A percentile compares a stretch with the other conserved stretches of the same genome.
Evolutionary conservation across 2,329 filamentous ascomycete species (phyloP).

Genomic region (Venturia nashicola): DNA sequence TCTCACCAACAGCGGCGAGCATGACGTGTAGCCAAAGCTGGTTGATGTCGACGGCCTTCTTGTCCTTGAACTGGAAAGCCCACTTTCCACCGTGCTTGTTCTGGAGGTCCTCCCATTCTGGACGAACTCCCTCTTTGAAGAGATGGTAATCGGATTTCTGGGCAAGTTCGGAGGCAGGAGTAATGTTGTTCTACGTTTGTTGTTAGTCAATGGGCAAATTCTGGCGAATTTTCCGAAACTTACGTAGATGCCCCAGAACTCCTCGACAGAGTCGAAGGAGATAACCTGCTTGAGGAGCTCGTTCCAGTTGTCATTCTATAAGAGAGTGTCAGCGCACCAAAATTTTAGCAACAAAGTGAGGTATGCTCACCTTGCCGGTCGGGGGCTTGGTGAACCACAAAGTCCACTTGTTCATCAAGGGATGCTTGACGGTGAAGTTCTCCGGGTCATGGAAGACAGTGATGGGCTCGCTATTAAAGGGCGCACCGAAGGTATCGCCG

Average conservation of each 20-base stretch:
- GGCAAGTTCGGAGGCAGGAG: slow-evolving; percentile 84
- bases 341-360: background rate
- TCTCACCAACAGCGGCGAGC: slow-evolving; percentile 93
- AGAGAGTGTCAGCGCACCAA: background rate
- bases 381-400: slow-evolving; percentile 99
- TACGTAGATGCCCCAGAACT: slow-evolving; percentile 99
- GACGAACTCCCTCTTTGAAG: slow-evolving; percentile 93
- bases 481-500: slow-evolving; percentile 30
- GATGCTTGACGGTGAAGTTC: slow-evolving; percentile 99
- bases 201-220: slow-evolving; percentile 12
- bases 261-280: slow-evolving; percentile 95
- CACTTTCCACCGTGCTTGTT: slow-evolving; percentile 99
- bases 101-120: slow-evolving; percentile 96
- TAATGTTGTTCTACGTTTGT: slow-evolving; percentile 79
- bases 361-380: slow-evolving; percentile 65
- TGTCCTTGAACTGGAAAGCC: slow-evolving; percentile 97
- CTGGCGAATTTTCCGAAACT: slow-evolving; percentile 23
- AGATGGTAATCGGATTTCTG: slow-evolving; percentile 99
- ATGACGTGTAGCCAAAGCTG: slow-evolving; percentile 95
- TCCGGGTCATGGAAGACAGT: slow-evolving; percentile 98
- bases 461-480: slow-evolving; percentile 45
- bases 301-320: slow-evolving; percentile 93
- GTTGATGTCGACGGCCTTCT: slow-evolving; percentile 82
- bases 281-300: slow-evolving; percentile 97
- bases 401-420: slow-evolving; percentile 94